Evolutionary conservation across 352 stramenopile genomes (phyloP).

Genomic region (Discostella stelligera): DNA sequence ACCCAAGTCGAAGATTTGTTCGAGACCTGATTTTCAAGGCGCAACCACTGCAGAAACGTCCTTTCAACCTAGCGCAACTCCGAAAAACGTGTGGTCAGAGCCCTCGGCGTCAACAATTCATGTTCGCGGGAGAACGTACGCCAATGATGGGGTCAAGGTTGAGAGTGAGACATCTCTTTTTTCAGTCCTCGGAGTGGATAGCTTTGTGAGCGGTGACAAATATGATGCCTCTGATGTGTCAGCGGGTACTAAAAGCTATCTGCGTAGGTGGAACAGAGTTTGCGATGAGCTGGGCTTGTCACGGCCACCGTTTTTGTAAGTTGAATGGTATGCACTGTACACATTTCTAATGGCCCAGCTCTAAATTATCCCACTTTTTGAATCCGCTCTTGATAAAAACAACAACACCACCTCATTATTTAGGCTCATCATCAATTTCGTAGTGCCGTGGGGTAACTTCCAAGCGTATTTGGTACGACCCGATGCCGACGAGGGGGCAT

Average conservation of each 20-base stretch:
- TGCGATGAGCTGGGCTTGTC: constrained; percentile 29
- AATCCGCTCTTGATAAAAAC: neutral
- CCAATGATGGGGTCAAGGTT: constrained; percentile 38
- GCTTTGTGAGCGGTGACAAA: constrained; percentile 33
- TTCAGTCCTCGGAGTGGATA: constrained; percentile 52
- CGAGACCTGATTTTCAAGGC: neutral
- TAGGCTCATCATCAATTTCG: constrained; percentile 43
- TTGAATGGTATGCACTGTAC: neutral
- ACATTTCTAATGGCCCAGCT: neutral
- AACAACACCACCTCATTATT: too few species aligned
- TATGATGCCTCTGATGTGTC: constrained; percentile 14
- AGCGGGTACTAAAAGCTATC: constrained; percentile 25
- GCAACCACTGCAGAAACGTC: neutral
- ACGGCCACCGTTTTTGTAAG: constrained; percentile 42
- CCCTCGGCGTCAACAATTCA: constrained; percentile 38
- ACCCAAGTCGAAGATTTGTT: neutral
- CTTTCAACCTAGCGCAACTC: constrained; percentile 6
- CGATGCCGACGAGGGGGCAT: constrained; percentile 44
- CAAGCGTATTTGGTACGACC: constrained; percentile 44
- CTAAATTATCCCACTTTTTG: neutral
- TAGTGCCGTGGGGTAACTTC: constrained; percentile 55
- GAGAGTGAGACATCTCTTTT: constrained; percentile 41
- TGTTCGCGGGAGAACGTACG: constrained; percentile 32
- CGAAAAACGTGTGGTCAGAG: constrained; percentile 40
- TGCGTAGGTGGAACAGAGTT: constrained; percentile 29